Evolutionary conservation across 78 protist genomes (phyloP).

Genomic region (Goniomonas avonlea): DNA sequence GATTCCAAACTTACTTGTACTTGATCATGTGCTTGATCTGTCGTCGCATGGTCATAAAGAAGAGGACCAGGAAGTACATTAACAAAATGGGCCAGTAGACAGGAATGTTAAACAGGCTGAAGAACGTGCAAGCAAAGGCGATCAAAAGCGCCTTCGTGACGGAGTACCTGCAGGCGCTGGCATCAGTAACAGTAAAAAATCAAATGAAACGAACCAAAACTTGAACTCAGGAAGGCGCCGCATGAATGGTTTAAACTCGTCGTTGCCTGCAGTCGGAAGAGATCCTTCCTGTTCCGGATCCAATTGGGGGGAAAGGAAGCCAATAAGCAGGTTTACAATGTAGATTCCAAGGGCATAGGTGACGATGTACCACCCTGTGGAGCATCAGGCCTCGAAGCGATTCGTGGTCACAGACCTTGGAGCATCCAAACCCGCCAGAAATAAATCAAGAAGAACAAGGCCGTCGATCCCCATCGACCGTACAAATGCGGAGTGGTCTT

Average conservation of each 20-base stretch:
- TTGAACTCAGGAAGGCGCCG: conserved; percentile 28
- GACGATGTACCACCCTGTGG: conserved; percentile 29
- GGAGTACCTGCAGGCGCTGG: too few species aligned
- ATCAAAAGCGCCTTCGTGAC: too few species aligned
- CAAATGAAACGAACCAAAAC: neutral
- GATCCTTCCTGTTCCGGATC: too few species aligned
- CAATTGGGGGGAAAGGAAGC: neutral
- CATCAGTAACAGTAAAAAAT: too few species aligned
- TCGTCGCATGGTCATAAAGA: conserved; percentile 19
- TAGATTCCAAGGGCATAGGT: conserved; percentile 19
- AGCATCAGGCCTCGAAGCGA: too few species aligned
- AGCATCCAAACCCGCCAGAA: too few species aligned
- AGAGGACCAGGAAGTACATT: conserved; percentile 13
- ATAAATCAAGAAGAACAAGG: too few species aligned
- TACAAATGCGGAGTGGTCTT: too few species aligned
- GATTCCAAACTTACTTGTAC: too few species aligned
- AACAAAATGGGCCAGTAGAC: conserved; percentile 23
- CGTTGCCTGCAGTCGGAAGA: neutral
- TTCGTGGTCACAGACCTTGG: too few species aligned
- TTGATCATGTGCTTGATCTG: conserved; percentile 24
- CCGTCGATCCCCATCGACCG: too few species aligned
- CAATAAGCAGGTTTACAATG: conserved; percentile 13
- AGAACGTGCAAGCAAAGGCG: conserved; percentile 4
- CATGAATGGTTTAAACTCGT: neutral
- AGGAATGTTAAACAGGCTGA: conserved; percentile 6